Conservation (phyloP, 495 filamentous ascomycete species). For the Amorphotheca resinae region DNA sequence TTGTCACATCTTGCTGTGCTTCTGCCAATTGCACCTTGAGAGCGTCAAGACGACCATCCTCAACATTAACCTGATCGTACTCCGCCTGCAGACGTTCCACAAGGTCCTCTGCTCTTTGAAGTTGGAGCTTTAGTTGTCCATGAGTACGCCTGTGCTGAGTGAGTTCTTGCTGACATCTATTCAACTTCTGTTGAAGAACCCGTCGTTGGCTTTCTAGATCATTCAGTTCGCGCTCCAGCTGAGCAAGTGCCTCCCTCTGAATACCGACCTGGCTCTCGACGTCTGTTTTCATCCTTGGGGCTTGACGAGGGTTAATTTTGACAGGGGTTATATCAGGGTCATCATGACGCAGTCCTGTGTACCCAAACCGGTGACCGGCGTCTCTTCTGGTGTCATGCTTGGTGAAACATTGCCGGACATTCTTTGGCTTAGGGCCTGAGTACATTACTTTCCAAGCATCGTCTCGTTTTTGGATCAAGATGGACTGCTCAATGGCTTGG, state of each 20-base stretch:
- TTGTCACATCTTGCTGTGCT: slow-evolving; percentile 34
- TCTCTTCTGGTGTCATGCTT: slow-evolving; percentile 45
- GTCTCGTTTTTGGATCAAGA: slow-evolving; percentile 55
- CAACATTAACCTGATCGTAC: slow-evolving; percentile 44
- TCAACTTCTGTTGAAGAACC: slow-evolving; percentile 12
- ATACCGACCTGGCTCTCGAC: slow-evolving; percentile 51
- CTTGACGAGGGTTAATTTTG: slow-evolving; percentile 15
- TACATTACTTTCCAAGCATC: slow-evolving; percentile 62
- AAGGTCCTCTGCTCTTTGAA: slow-evolving; percentile 45
- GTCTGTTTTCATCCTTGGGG: slow-evolving; percentile 73
- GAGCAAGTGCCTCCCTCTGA: slow-evolving; percentile 28
- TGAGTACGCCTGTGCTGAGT: slow-evolving; percentile 30
- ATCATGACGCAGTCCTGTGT: slow-evolving; percentile 23
- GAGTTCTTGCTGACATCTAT: slow-evolving; percentile 31
- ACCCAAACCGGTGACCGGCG: slow-evolving; percentile 51
- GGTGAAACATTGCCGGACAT: slow-evolving; percentile 60
- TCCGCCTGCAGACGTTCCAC: slow-evolving; percentile 45
- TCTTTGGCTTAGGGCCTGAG: slow-evolving; percentile 42
- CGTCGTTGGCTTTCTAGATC: slow-evolving; percentile 12
- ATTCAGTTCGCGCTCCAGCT: slow-evolving; percentile 29
- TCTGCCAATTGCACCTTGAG: slow-evolving; percentile 34
- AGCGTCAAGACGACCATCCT: slow-evolving; percentile 49
- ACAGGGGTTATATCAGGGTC: slow-evolving; percentile 6
- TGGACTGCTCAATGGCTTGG: slow-evolving; percentile 68
- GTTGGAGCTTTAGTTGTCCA: slow-evolving; percentile 37